These are phyloP conservation scores for Starmerella riodocensis DNA, from an alignment of 805 yeast genomes.

Conservation along the genomic window DNA sequence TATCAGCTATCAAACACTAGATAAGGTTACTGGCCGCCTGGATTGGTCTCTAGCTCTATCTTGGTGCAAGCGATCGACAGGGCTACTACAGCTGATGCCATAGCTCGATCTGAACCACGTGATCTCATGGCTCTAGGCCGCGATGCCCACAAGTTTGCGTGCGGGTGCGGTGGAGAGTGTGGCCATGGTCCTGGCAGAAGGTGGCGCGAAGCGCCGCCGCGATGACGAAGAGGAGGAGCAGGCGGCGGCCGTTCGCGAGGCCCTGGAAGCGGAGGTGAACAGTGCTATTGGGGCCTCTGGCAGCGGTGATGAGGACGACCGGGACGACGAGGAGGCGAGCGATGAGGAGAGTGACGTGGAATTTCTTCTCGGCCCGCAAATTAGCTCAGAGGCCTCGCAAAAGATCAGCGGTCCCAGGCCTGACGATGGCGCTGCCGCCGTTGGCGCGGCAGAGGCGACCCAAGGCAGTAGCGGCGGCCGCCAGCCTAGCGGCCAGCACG, in stretches of 20 bases:
- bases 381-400: neutral
- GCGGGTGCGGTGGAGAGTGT: neutral
- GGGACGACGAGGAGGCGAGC: constrained; percentile 8
- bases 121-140: too few species aligned
- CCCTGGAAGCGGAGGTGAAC: constrained; percentile 1
- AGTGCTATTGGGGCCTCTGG: constrained; percentile 30
- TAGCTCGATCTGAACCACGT: too few species aligned
- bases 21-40: neutral
- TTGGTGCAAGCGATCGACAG: neutral
- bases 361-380: constrained; percentile 46
- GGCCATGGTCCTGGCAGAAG: neutral
- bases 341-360: constrained; percentile 55
- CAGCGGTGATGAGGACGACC: constrained; percentile 33
- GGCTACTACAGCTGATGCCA: neutral
- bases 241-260: too few species aligned
- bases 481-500: too few species aligned
- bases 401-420: neutral
- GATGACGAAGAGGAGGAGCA: too few species aligned
- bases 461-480: too few species aligned
- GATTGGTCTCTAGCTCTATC: neutral
- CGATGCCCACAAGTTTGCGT: too few species aligned
- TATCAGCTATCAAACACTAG: too few species aligned
- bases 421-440: neutral
- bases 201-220: constrained; percentile 3
- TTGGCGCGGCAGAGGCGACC: too few species aligned